Percentiles rank a stretch among this genome's conserved stretches.
Conservation (phyloP, 2,329 filamentous ascomycete species). For the Fusarium clavum region DNA sequence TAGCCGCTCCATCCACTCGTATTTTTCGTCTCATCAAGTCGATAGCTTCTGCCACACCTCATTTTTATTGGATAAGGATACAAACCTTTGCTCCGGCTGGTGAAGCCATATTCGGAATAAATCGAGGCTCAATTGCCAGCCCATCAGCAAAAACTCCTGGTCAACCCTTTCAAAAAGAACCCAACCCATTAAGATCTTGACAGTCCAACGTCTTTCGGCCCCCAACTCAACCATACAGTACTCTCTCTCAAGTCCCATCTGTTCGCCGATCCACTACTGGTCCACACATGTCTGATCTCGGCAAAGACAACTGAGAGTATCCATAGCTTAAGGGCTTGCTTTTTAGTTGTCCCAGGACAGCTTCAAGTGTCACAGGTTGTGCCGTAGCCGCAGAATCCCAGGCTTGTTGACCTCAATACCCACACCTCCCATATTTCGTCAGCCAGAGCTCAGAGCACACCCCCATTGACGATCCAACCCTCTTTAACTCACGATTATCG, state of each 20-base stretch:
- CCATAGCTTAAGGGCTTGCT: constrained; percentile 6
- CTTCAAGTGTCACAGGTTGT: constrained; percentile 36
- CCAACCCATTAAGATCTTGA: background rate
- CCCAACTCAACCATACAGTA: constrained; percentile 24
- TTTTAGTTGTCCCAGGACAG: constrained; percentile 13
- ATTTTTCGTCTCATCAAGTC: constrained; percentile 17
- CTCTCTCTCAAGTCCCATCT: constrained; percentile 26
- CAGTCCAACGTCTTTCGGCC: constrained; percentile 9
- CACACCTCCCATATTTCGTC: constrained; percentile 32
- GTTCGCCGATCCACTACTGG: constrained; percentile 36
- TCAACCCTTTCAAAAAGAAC: constrained; percentile 8
- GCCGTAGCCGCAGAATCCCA: constrained; percentile 42
- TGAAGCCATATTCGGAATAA: constrained; percentile 4
- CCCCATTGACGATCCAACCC: constrained; percentile 30
- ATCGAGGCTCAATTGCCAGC: constrained; percentile 2
- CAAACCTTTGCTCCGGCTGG: background rate
- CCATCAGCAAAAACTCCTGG: constrained; percentile 5
- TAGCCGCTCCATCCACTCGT: constrained; percentile 39
- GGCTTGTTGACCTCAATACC: constrained; percentile 17
- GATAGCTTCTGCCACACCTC: constrained; percentile 17
- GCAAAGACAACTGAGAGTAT: constrained; percentile 11
- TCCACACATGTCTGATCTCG: constrained; percentile 35
- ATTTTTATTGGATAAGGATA: constrained; percentile 14
- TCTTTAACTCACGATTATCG: constrained; percentile 10
- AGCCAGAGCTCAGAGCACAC: constrained; percentile 19